Percentiles rank a stretch among this genome's conserved stretches.
Conservation (phyloP, 2,329 filamentous ascomycete genomes). For the Aureobasidium uvarum region DNA sequence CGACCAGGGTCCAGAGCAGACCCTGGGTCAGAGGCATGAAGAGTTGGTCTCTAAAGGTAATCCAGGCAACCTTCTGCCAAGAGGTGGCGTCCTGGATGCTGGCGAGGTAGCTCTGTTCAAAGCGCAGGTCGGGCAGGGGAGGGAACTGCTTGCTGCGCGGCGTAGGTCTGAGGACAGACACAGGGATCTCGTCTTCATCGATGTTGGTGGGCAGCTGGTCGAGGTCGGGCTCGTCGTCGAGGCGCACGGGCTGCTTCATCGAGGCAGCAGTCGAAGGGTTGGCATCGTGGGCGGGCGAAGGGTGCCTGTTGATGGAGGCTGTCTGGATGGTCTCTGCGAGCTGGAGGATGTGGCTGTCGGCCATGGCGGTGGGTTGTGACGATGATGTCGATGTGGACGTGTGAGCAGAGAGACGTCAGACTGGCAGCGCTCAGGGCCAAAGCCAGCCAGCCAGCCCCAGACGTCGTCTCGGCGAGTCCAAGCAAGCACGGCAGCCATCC, state of each 20-base stretch:
- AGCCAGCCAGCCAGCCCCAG: neutral
- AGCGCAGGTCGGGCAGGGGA: constrained; percentile 75
- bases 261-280: constrained; percentile 77
- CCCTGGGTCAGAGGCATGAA: constrained; percentile 86
- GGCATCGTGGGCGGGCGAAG: constrained; percentile 70
- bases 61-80: constrained; percentile 75
- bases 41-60: constrained; percentile 86
- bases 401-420: neutral
- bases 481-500: neutral
- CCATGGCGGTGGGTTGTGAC: constrained; percentile 29
- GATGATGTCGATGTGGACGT: neutral
- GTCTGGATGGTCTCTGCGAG: constrained; percentile 78
- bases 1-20: constrained; percentile 78
- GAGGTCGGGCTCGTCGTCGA: constrained; percentile 36
- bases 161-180: constrained; percentile 59
- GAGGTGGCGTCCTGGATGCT: constrained; percentile 78
- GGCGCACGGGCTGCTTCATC: constrained; percentile 59
- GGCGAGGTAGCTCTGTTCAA: constrained; percentile 96
- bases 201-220: constrained; percentile 44
- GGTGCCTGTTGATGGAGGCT: constrained; percentile 70
- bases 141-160: constrained; percentile 63
- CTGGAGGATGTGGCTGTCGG: constrained; percentile 46
- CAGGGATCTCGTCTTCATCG: constrained; percentile 66
- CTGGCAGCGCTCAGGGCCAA: neutral
- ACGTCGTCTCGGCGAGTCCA: neutral